Conservation (phyloP, 2,329 filamentous ascomycete genomes). For the Cercospora janseana region DNA sequence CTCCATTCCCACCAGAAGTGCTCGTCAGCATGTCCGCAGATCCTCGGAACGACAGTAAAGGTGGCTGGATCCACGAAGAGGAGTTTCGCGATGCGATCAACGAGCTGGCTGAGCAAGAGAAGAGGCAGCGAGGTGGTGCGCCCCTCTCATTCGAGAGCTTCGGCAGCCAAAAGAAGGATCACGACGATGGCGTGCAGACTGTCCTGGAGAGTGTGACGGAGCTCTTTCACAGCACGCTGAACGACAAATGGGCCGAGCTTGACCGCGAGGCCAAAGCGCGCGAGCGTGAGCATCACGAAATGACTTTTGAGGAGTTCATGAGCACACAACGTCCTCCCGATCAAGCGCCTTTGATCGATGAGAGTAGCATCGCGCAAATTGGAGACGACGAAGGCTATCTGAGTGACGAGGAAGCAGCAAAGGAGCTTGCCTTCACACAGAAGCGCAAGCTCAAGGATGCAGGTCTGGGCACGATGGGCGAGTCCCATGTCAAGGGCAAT, state of each 20-base stretch:
- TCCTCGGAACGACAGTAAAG: conserved; percentile 65
- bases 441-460: conserved; percentile 29
- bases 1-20: conserved; percentile 76
- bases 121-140: conserved; percentile 44
- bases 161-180: conserved; percentile 55
- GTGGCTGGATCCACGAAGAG: conserved; percentile 90
- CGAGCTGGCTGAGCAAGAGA: conserved; percentile 65
- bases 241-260: conserved; percentile 11
- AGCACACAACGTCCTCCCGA: conserved; percentile 10
- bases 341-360: conserved; percentile 60
- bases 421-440: conserved; percentile 37
- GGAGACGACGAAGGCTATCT: conserved; percentile 41
- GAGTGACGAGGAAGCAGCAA: conserved; percentile 45
- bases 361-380: conserved; percentile 55
- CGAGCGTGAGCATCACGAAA: conserved; percentile 14
- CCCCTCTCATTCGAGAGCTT: conserved; percentile 65
- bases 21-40: conserved; percentile 88
- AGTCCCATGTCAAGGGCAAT: conserved; percentile 26
- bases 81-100: conserved; percentile 69
- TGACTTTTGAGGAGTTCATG: conserved; percentile 1
- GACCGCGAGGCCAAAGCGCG: conserved; percentile 15
- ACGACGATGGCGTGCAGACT: conserved; percentile 62
- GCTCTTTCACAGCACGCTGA: conserved; percentile 62
- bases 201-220: conserved; percentile 82
- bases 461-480: conserved; percentile 23